Percentiles rank a stretch among this genome's conserved stretches.
phyloP scores from a whole-genome alignment of 2,329 filamentous ascomycete species.

The Exophiala sp. region DNA sequence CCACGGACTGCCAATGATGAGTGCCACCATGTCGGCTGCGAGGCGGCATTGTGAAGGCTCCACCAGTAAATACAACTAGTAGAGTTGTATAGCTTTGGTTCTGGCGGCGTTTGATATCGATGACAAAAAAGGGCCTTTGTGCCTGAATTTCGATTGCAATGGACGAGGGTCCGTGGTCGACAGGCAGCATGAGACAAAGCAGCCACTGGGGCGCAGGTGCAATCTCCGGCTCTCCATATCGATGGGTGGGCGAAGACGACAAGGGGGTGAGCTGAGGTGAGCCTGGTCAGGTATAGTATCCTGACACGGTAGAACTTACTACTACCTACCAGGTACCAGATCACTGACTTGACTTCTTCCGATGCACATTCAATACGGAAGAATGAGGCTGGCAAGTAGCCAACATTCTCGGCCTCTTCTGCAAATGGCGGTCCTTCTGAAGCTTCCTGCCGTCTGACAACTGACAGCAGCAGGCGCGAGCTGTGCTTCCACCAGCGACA shows the following conservation, averaged over 20 bases:
- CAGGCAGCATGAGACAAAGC: neutral
- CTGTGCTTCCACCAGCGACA: neutral
- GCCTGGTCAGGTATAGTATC: neutral
- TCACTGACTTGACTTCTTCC: neutral
- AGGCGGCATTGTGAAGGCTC: neutral
- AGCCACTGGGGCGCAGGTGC: neutral
- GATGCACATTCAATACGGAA: neutral
- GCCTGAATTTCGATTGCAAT: neutral
- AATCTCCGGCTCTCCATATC: neutral
- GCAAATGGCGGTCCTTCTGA: neutral
- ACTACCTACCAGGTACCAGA: no score
- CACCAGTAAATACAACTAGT: neutral
- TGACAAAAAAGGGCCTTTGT: neutral
- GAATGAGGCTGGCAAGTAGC: neutral
- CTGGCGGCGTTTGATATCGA: neutral
- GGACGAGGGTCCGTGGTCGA: neutral
- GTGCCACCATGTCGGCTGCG: neutral
- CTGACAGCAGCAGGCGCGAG: neutral
- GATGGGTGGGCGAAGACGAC: neutral
- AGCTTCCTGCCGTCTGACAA: neutral
- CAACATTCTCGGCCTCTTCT: neutral
- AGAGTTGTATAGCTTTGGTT: neutral
- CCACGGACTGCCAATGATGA: neutral
- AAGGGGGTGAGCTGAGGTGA: neutral
- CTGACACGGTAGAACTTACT: neutral